Evolutionary conservation across 495 filamentous ascomycete genomes (phyloP).

Genomic region (Aspergillus hancockii): DNA sequence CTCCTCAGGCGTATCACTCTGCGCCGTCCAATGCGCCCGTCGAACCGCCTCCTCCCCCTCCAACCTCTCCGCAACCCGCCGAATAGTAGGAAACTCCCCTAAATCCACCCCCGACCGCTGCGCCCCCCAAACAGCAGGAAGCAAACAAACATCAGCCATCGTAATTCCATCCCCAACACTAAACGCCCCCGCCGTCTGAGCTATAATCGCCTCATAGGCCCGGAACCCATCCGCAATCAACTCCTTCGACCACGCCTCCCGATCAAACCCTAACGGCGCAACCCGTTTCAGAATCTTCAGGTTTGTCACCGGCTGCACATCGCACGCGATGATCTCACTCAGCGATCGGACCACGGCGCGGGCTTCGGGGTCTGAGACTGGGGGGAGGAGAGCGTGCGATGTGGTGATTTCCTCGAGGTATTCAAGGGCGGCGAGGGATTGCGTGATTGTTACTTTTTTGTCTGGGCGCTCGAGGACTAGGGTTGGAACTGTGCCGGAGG

Average conservation of each 20-base stretch:
- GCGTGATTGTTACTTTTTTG: constrained; percentile 40
- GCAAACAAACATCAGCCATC: constrained; percentile 53
- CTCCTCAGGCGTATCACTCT: constrained; percentile 51
- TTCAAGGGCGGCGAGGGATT: constrained; percentile 55
- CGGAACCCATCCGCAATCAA: constrained; percentile 45
- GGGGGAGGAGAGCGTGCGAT: constrained; percentile 38
- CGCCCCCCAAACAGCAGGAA: constrained; percentile 53
- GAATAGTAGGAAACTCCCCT: constrained; percentile 36
- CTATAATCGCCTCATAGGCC: constrained; percentile 47
- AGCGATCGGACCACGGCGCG: constrained; percentile 46
- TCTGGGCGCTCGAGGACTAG: constrained; percentile 34
- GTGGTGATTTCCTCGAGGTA: constrained; percentile 53
- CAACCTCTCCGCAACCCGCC: constrained; percentile 37
- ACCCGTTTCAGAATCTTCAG: constrained; percentile 46
- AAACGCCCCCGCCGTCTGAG: constrained; percentile 40
- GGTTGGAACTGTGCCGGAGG: constrained; percentile 52
- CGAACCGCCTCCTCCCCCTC: constrained; percentile 39
- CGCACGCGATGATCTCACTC: constrained; percentile 46
- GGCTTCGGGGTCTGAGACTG: constrained; percentile 18
- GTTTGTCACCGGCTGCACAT: constrained; percentile 55
- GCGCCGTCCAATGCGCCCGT: constrained; percentile 46
- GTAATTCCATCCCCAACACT: constrained; percentile 53
- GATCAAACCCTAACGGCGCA: constrained; percentile 37
- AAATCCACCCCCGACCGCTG: constrained; percentile 50
- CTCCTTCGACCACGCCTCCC: constrained; percentile 37